A percentile compares a stretch with the other conserved stretches of the same genome.
Evolutionary conservation across 768 basidiomycete species (phyloP).

Genomic region (Lactarius sp.): DNA sequence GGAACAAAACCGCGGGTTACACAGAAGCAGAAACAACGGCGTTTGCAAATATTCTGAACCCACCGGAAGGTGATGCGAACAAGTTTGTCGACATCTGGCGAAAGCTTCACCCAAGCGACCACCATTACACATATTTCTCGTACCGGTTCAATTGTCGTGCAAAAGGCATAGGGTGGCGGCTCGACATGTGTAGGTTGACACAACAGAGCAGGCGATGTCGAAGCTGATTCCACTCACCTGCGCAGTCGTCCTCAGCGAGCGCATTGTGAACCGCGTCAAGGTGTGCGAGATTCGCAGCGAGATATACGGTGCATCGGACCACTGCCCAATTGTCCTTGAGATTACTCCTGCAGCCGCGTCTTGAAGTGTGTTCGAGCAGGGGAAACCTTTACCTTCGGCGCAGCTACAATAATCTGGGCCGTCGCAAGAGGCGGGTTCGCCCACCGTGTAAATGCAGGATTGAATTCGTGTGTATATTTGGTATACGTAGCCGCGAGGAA

Average conservation of each 20-base stretch:
- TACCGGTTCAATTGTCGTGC: conserved; percentile 75
- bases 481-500: neutral
- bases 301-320: conserved; percentile 85
- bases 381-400: too few relatives aligned
- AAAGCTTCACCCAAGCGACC: conserved; percentile 55
- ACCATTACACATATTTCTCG: conserved; percentile 81
- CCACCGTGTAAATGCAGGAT: neutral
- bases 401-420: too few relatives aligned
- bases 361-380: neutral
- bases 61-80: conserved; percentile 37
- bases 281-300: conserved; percentile 83
- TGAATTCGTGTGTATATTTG: neutral
- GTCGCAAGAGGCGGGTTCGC: neutral
- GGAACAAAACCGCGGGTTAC: conserved; percentile 87
- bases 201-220: conserved; percentile 6
- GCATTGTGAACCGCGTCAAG: conserved; percentile 57
- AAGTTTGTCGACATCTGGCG: conserved; percentile 81
- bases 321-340: conserved; percentile 78
- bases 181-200: conserved; percentile 67
- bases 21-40: conserved; percentile 77
- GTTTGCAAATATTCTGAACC: conserved; percentile 61
- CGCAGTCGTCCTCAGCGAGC: conserved; percentile 71
- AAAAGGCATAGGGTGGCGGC: conserved; percentile 83
- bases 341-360: conserved; percentile 33
- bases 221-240: neutral